Percentiles rank a stretch among this genome's conserved stretches.
Conservation (phyloP, 768 basidiomycete species). For the Sarcodon sp. region DNA sequence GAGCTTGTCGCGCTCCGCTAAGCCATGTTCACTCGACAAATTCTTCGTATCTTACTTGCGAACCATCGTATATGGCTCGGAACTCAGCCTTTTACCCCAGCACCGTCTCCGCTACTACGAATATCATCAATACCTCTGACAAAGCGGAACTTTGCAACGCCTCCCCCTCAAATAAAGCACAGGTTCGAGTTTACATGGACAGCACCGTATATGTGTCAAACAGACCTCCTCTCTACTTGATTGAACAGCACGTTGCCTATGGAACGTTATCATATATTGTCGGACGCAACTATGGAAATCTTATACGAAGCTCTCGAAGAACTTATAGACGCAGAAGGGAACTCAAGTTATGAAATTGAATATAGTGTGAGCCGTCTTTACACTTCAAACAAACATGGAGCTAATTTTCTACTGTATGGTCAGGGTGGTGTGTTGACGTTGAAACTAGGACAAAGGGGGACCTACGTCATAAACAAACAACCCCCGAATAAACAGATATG, state of each 20-base stretch:
- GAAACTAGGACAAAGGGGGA: slow-evolving; percentile 60
- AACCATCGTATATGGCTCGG: background rate
- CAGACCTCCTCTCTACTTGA: slow-evolving; percentile 1
- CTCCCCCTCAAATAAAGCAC: slow-evolving; percentile 40
- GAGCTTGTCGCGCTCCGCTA: background rate
- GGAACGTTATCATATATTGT: slow-evolving; percentile 54
- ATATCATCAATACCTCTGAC: background rate
- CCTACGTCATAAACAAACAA: slow-evolving; percentile 95
- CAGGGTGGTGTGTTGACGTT: slow-evolving; percentile 91
- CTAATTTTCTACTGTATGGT: background rate
- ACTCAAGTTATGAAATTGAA: slow-evolving; percentile 67
- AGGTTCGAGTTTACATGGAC: slow-evolving; percentile 25
- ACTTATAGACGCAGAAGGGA: slow-evolving; percentile 45
- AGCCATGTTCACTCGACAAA: slow-evolving; percentile 1
- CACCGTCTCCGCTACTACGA: background rate
- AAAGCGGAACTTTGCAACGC: slow-evolving; percentile 25
- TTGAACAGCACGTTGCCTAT: slow-evolving; percentile 35
- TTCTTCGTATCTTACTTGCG: background rate
- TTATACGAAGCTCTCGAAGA: slow-evolving; percentile 67
- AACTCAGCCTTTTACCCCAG: background rate
- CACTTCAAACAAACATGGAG: background rate
- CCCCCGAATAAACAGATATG: slow-evolving; percentile 97
- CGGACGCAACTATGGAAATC: slow-evolving; percentile 68
- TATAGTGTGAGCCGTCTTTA: slow-evolving; percentile 50
- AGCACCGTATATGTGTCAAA: background rate